Base-by-base conservation (phyloP, 2,329 filamentous ascomycete species). In the Beauveria medogensis region DNA sequence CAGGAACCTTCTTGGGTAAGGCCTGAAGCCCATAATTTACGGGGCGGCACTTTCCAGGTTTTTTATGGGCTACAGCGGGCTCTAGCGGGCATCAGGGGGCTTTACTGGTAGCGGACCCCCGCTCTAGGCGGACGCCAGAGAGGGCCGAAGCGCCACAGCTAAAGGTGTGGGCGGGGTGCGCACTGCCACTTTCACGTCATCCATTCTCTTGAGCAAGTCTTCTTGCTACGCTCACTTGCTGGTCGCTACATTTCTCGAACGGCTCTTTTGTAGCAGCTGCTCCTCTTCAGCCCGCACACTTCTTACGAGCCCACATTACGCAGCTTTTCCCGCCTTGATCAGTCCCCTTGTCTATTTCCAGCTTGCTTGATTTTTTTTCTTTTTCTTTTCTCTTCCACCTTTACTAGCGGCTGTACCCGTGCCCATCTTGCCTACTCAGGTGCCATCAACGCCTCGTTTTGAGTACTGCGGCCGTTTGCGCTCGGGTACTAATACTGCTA, bases 111-210 rank as follows among this genome's bases (percentile, higher is more conserved):
- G 34, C 18, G 10, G 10, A 20, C 3, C 44, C 30, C 40, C 18
- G 40, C 40, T 55, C 53, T 14, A 55, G 54, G 43, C 55, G 20
- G 43, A 22, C 55, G 30, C 43, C 44, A 57, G 20, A 53, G 10
- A 44, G 52, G 54, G 28, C 54, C 51, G 51, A 4, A 18, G 55
- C 55, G 55, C 55, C 55, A 58, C 55, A 58, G 20, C 22, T 43
- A 26, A 43, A 30, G 24, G 55, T 51, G 24, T 43, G 44, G 46
- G 55, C 55, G 55, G 55, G 47, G 55, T 26, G 53, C 53, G 24
- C 55, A 58, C 55, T 58, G 55, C 55, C 55, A 58, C 55, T 34
- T 57, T 58, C 55, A 51, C 55, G 55, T 58, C 55, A 58, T 58
- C 22, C 55, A 58, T 58, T 47, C 43, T 14, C 44, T 44, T 24